A percentile compares a stretch with the other conserved stretches of the same genome.
phyloP scores from a whole-genome alignment of 2,329 filamentous ascomycete species.

The Lasiodiplodia sp. region DNA sequence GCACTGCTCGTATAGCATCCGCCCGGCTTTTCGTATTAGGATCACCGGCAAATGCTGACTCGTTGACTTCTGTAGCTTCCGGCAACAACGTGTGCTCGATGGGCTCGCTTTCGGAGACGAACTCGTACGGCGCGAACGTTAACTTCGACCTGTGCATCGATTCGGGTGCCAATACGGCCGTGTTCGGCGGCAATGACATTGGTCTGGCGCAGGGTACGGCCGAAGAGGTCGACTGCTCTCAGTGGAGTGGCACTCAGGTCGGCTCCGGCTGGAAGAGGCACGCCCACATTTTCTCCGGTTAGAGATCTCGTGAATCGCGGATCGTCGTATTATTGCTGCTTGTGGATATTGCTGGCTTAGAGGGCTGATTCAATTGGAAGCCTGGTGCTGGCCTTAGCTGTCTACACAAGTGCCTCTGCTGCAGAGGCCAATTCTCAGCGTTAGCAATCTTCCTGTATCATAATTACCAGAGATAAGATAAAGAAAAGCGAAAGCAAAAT shows the following conservation, averaged over 20 bases:
- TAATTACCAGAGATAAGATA: too few species aligned
- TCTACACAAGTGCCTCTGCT: too few species aligned
- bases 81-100: slow-evolving; percentile 50
- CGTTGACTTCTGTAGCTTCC: slow-evolving; percentile 29
- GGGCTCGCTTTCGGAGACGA: slow-evolving; percentile 41
- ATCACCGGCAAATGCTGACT: background rate
- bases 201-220: slow-evolving; percentile 45
- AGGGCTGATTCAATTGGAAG: background rate
- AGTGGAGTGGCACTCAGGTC: slow-evolving; percentile 30
- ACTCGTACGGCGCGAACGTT: slow-evolving; percentile 50
- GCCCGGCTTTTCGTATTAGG: background rate
- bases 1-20: background rate
- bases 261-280: slow-evolving; percentile 15
- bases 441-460: too few species aligned
- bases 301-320: background rate
- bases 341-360: background rate
- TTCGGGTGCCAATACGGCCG: slow-evolving; percentile 44
- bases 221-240: slow-evolving; percentile 38
- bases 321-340: background rate
- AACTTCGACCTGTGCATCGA: slow-evolving; percentile 53
- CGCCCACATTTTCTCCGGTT: background rate
- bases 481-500: too few species aligned
- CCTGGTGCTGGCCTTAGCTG: too few species aligned
- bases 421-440: too few species aligned
- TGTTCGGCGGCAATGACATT: slow-evolving; percentile 45